Base-by-base conservation (phyloP, 2,329 filamentous ascomycete genomes). In the Aspergillus sp. region DNA sequence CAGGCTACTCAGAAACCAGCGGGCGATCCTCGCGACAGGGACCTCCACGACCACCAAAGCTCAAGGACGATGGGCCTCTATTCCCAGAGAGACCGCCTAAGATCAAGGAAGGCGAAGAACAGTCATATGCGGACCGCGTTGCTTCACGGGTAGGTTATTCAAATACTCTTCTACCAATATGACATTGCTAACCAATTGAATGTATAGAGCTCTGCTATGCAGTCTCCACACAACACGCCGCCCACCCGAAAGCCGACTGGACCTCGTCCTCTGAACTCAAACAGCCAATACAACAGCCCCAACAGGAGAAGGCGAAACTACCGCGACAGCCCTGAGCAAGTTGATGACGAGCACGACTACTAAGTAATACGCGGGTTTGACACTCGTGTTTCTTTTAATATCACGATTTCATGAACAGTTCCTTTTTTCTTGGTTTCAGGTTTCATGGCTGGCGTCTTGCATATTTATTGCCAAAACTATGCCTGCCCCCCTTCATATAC, bases 11-110 rank as follows among this genome's bases (percentile, higher is more conserved):
- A n/a, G 73, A 78, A 56, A 62, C 66, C 27, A 77, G 72, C 57
- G 75, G 75, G 63, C 56, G 56, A 9, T 44, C 51, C 23, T 39
- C 17, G 17, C 37, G 64, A 33, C 71, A 71, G 24, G 76, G 71
- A 1, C 79, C 81, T 17, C 76, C 81, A 14, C 77, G 82, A 47
- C 78, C 80, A n/a, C 79, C 81, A 15, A 84, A 84, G 66, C 70
- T 82, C 57, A 75, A 75, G 56, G 83, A 86, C 56, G 80, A 85
- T 21, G 84, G 83, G 0, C 85, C 85, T 6, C 73, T 88, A 46
- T 74, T 88, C 21, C 85, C 85, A 14, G 79, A 80, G 46, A 75
- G 78, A 37, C 73, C 77, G 8, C 71, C 73, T 24, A 80, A 77
- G 62, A 64, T 69, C 53, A 68, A 68, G 43, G 70, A 73, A 52